phyloP scores from a whole-genome alignment of 805 yeast genomes.

The Tetrapisispora nanseiensis region DNA sequence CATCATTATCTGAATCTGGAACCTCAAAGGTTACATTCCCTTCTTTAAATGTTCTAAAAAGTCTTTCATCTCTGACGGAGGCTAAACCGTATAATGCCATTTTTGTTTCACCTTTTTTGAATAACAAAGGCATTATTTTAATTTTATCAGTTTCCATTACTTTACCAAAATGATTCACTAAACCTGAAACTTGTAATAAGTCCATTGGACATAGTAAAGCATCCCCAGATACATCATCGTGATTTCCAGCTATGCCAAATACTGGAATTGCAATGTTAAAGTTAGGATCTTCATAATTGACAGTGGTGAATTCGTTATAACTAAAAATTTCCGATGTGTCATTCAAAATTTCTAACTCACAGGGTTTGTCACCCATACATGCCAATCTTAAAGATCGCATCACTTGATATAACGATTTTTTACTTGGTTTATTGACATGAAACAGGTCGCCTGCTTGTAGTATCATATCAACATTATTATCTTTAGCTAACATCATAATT shows the following conservation, averaged over 20 bases:
- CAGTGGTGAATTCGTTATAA: slow-evolving; percentile 54
- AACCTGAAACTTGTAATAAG: slow-evolving; percentile 66
- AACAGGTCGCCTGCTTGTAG: slow-evolving; percentile 90
- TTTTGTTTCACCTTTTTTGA: slow-evolving; percentile 74
- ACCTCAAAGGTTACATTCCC: slow-evolving; percentile 70
- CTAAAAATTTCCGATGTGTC: slow-evolving; percentile 56
- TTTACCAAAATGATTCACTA: slow-evolving; percentile 84
- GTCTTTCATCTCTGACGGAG: slow-evolving; percentile 79
- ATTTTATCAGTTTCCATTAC: slow-evolving; percentile 68
- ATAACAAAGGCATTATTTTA: slow-evolving; percentile 60
- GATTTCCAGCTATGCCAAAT: slow-evolving; percentile 90
- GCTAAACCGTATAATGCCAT: slow-evolving; percentile 84
- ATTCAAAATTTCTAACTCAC: slow-evolving; percentile 72
- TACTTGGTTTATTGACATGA: slow-evolving; percentile 81
- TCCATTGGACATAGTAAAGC: slow-evolving; percentile 79
- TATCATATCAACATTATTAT: slow-evolving; percentile 74
- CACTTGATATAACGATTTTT: slow-evolving; percentile 78
- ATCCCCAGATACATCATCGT: slow-evolving; percentile 91
- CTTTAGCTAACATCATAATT: slow-evolving; percentile 59
- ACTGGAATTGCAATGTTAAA: slow-evolving; percentile 81
- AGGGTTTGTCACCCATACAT: slow-evolving; percentile 81
- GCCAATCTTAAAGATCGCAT: slow-evolving; percentile 56
- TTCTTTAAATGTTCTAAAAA: slow-evolving; percentile 71
- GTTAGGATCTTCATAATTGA: slow-evolving; percentile 87
- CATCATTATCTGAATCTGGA: slow-evolving; percentile 47